These are phyloP conservation scores for Erigeron canadensis DNA, from an alignment of 129 eudicot genomes.

Conservation along the genomic window DNA sequence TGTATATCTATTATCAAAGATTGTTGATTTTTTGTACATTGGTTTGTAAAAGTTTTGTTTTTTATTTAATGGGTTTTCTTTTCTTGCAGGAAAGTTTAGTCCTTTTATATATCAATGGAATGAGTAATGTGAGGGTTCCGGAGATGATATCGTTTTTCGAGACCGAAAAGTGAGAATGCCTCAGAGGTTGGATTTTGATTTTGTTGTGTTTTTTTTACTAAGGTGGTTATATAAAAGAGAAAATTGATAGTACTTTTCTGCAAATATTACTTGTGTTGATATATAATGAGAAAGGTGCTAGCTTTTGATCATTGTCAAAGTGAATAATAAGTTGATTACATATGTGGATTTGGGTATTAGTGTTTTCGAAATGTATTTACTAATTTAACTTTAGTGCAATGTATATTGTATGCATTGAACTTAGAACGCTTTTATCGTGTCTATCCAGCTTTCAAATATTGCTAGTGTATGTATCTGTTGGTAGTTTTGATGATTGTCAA, in stretches of 20 bases:
- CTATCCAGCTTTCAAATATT: too few species aligned
- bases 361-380: too few species aligned
- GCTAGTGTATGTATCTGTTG: too few species aligned
- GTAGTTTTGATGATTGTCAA: too few species aligned
- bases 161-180: constrained; percentile 40
- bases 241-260: not conserved
- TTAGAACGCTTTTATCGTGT: too few species aligned
- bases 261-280: not conserved
- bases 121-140: not conserved
- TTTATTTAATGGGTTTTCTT: constrained; percentile 5
- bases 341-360: too few species aligned
- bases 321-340: too few species aligned
- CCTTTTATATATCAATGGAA: constrained; percentile 27
- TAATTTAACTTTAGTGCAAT: too few species aligned
- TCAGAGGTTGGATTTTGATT: constrained; percentile 55
- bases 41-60: not conserved
- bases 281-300: not conserved
- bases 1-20: too few species aligned
- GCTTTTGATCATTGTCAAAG: too few species aligned
- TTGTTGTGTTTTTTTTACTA: not conserved
- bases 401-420: too few species aligned
- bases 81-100: constrained; percentile 39
- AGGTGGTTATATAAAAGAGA: not conserved
- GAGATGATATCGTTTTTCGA: constrained; percentile 57
- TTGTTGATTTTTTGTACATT: constrained; percentile 14